Evolutionary conservation across 2,329 filamentous ascomycete genomes (phyloP), one percentile per base, ranked within the genome.

Genomic region (Fusarium graminum): DNA sequence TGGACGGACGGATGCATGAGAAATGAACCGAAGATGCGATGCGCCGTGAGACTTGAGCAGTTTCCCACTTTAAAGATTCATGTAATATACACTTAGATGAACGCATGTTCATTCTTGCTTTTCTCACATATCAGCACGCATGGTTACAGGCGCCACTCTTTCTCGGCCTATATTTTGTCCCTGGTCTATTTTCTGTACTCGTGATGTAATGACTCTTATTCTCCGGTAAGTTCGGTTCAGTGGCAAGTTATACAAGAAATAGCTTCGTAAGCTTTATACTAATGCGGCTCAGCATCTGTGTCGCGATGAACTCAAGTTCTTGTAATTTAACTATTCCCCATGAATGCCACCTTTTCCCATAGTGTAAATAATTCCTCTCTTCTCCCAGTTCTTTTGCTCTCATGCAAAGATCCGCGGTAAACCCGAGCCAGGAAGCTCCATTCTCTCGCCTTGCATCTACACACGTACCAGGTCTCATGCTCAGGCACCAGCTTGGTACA

Each of bases 1-100:
- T 44, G 49, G 42, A 47, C 52, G 39, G 52, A 42, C 32, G 28
- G 45, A 59, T 40, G 25, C 34, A 66, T 53, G 63, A 66, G 65
- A 66, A 39, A 67, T 29, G 58, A 67, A 45, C 32, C 14, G 26
- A 46, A 30, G 44, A 34, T 68, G 52, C 40, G 40, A 17, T 52
- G 30, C 10, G 55, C 39, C 42, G 50, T 40, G 43, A 34, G 22
- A 26, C 46, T 57, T 42, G 47, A 45, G 45, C 32, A 56, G 57
- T 49, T 63, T 41, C 49, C 46, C 39, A 16, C 51, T n/a, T 68
- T 58, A 64, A 67, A 47, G 54, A 67, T 50, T 38, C 25, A 53
- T 71, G 69, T 71, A 72, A 69, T 69, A 71, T 63, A 56, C n/a
- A 49, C 25, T 36, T 52, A 72, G 62, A 68, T 25, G 55, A 58